Evolutionary conservation across 2,329 filamentous ascomycete genomes (phyloP), one percentile per base, ranked within the genome.

Genomic region (Penicillium sp.): DNA sequence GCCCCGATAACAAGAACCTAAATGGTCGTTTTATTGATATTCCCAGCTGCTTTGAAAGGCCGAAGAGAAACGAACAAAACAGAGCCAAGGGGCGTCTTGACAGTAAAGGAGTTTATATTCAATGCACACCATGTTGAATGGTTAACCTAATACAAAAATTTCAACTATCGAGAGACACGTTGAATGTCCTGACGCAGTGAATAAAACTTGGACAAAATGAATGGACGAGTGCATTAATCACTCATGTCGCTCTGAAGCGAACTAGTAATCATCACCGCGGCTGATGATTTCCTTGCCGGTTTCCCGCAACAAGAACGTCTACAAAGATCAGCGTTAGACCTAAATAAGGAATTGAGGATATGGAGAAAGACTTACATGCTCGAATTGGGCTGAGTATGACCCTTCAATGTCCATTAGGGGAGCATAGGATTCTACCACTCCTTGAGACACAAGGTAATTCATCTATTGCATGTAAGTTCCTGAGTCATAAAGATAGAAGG

Each of bases 381-480:
- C 85, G 65, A 83, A 87, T 61, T 88, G 86, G 9, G 85, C 85
- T 5, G 82, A 80, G 65, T 86, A 87, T 1, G 84, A 86, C 2
- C 84, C 85, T 58, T 79, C 76, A 37, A 83, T 67, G 59, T 88
- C 85, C 29, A 78, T 72, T 23, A 88, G 71, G 1, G 85, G 85
- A 13, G 72, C 71, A 63, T 87, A 84, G 3, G 76, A 69, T 37
- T 87, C 80, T 3, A 87, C 73, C 18, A 87, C 77, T 1, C 83
- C 85, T 48, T 81, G 76, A 6, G 79, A 76, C 1, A 86, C 77
- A 21, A 87, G 75, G 33, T 76, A 79, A 52, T 85, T 85, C 70
- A 87, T 75, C 80, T 84, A 53, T n/a, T 39, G 2, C 26, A 1
- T 21, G 68, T 56, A 21, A 53, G 24, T 23, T 13, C 29, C 18